Base-by-base conservation (phyloP, 176 grass and related monocot genomes). In the Phragmites australis region DNA sequence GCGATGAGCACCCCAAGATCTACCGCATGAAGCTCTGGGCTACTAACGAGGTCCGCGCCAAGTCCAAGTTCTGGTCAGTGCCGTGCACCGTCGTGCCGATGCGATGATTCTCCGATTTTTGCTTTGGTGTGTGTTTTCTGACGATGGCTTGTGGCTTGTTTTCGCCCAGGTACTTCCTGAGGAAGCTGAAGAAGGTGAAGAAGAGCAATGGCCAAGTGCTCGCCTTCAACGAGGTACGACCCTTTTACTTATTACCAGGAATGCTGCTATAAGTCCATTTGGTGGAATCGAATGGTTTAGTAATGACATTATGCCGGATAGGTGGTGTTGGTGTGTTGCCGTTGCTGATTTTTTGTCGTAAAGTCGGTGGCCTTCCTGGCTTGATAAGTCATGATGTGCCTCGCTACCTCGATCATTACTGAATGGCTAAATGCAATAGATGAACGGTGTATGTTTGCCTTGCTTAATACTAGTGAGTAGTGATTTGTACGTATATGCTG, bases 21-120 rank as follows among this genome's bases (percentile, higher is more conserved):
- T 97, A 93, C 83, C 87, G 92, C 72, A 97, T 97, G 92, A 97
- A 97, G 85, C 92, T 97, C 64, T 97, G 92, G 94, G 90, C 94
- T 2, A 97, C 94, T 34, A 92, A 97, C 61, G 94, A 97, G 83
- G 94, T 97, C 40, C 92, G 94, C 68, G 94, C 94, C 68, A 97
- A 94, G 58, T 89, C 85, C 43, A 97, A 97, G 70, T 97, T 97
- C 76, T 97, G 94, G 92, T 97, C 39, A 23, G 88, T 61, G 26
- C 59, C 27, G 29, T 34, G 48, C 18, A 8, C 52, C 37, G 18
- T 66, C 0, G 1, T 26, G 14, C 1, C 42, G 8, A 39, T 57
- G 44, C 39, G 1, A 16, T 50, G 16, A 21, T 67, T 75, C 65
- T 70, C 11, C 5, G 1, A 43, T 90, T 80, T 26, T 30, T 22